These are phyloP conservation scores for Chenopodium quinoa DNA, from an alignment of 148 eudicot species.

Conservation along the genomic window DNA sequence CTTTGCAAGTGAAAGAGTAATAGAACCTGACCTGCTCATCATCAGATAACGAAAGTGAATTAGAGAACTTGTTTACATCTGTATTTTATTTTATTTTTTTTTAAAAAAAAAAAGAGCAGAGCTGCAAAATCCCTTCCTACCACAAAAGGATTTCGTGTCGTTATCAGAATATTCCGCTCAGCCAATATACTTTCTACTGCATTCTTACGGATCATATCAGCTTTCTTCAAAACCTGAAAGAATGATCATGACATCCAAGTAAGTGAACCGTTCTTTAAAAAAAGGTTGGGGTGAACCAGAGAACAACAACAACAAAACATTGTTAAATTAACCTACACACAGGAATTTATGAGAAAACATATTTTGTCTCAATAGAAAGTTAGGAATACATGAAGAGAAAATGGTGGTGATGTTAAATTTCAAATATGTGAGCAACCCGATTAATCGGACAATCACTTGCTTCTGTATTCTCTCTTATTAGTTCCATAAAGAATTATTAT, in stretches of 20 bases:
- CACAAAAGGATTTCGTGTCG: constrained; percentile 96
- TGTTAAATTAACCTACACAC: background rate
- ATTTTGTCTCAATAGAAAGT: background rate
- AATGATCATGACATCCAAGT: constrained; percentile 22
- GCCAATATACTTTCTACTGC: constrained; percentile 98
- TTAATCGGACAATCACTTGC: background rate
- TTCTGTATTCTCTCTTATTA: background rate
- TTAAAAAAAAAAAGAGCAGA: background rate
- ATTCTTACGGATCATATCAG: constrained; percentile 96
- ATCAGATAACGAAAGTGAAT: constrained; percentile 29
- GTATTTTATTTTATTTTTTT: background rate
- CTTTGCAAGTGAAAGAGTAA: constrained; percentile 98
- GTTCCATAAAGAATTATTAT: background rate
- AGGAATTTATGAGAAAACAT: background rate
- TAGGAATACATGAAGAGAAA: background rate
- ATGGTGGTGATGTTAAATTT: background rate
- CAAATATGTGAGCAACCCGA: background rate
- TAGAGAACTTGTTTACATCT: constrained; percentile 24
- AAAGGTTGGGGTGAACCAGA: background rate
- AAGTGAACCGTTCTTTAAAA: background rate
- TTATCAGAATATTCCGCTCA: constrained; percentile 88
- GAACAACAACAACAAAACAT: background rate
- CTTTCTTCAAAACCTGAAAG: constrained; percentile 88
- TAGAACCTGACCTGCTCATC: constrained; percentile 90
- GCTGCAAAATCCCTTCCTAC: constrained; percentile 43